phyloP scores from a whole-genome alignment of 148 eudicot species.

The Heliamphora exappendiculata region DNA sequence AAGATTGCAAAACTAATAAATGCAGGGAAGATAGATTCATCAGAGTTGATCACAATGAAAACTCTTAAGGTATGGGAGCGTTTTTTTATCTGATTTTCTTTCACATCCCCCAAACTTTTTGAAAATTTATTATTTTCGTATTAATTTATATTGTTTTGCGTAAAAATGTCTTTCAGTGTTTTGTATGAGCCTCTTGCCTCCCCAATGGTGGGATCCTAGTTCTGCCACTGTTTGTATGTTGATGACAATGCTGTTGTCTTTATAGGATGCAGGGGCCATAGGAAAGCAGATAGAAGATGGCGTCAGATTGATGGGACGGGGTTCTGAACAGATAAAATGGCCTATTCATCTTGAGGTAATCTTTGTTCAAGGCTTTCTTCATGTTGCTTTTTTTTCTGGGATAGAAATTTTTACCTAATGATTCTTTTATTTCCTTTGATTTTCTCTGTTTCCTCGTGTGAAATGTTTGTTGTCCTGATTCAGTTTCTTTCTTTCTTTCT shows the following conservation, averaged over 20 bases:
- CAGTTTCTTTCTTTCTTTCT: background rate
- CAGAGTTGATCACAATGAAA: conserved; percentile 94
- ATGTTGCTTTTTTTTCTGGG: background rate
- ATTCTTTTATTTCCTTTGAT: background rate
- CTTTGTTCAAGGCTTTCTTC: background rate
- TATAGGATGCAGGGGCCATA: conserved; percentile 75
- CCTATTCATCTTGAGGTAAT: conserved; percentile 97
- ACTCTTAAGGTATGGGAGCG: conserved; percentile 91
- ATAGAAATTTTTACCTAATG: background rate
- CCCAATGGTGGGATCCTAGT: no score
- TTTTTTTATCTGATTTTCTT: no score
- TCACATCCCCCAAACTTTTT: no score
- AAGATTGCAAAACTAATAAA: conserved; percentile 90
- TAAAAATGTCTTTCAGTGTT: no score
- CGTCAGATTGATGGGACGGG: conserved; percentile 94
- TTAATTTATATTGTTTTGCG: no score
- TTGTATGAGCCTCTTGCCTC: no score
- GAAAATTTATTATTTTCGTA: background rate
- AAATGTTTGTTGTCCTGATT: background rate
- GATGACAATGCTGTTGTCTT: background rate
- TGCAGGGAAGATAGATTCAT: conserved; percentile 92
- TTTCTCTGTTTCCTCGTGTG: background rate
- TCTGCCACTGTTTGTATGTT: conserved; percentile 1
- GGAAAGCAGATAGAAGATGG: conserved; percentile 95
- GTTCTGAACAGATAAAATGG: conserved; percentile 72